Base-by-base conservation (phyloP, 2,329 filamentous ascomycete species). In the Trichoderma polysporum region DNA sequence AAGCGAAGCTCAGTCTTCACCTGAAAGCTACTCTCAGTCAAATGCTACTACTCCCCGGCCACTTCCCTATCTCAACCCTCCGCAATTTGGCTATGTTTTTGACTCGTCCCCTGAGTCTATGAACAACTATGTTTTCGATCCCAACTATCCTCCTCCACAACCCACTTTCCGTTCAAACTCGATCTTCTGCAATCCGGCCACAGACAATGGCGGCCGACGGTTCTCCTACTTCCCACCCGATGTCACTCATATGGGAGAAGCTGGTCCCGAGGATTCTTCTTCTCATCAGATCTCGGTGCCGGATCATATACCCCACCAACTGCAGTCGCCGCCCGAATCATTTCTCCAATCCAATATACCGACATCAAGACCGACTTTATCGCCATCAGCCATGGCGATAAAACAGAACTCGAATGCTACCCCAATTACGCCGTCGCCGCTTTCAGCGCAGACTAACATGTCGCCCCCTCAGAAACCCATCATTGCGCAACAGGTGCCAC, bases 201-300 rank as follows among this genome's bases (percentile, higher is more conserved):
- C 80, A 5, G 85, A 87, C 68, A 79, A 79, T 9, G 81, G 79
- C 47, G 86, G 87, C 8, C 83, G 87, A 25, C 81, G 87, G 8
- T 87, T 88, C 69, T 89, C 87, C 17, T 88, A 89, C 71, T 89
- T 89, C 70, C 86, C 88, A 10, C 88, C 88, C 1, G 87, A 89
- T 22, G 78, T 79, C 12, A 73, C 73, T 33, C 76, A 79, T 19
- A 69, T 74, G 13, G 73, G 74, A 15, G 78, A 80, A 33, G 69
- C 72, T 5, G 68, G 71, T 27, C 70, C 74, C 4, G 79, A 81
- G 17, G 78, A 81, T 49, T 69, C 74, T 19, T 75, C 74, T 19
- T 74, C 79, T 25, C 74, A 76, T 17, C 74, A 74, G 7, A 69
- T 72, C 8, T 71, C 72, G 33, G 72, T 76, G n/a, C 71, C 72